phyloP scores from a whole-genome alignment of 345 rosid genomes.

The Lagerstroemia speciosa region DNA sequence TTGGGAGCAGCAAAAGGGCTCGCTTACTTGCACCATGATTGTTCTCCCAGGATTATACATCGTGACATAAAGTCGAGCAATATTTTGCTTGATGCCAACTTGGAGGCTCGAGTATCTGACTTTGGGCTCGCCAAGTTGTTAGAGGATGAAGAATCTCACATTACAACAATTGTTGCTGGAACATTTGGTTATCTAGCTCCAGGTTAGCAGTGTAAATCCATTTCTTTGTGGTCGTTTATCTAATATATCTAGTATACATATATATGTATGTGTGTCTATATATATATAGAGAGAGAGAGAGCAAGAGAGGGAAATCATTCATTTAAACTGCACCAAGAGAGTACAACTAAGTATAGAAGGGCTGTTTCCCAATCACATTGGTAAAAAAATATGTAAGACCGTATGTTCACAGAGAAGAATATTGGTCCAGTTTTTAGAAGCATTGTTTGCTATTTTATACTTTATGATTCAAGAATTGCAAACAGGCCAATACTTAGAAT shows the following conservation, averaged over 20 bases:
- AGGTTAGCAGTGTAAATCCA: conserved; percentile 33
- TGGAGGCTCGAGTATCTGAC: conserved; percentile 96
- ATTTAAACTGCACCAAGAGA: background rate
- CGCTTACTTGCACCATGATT: conserved; percentile 95
- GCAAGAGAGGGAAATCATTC: background rate
- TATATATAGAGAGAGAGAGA: too few species aligned
- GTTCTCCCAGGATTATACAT: conserved; percentile 97
- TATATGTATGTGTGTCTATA: too few species aligned
- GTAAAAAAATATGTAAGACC: background rate
- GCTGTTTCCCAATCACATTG: background rate
- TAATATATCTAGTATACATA: too few species aligned
- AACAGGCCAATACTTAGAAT: background rate
- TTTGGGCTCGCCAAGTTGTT: conserved; percentile 96
- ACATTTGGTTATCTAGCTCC: conserved; percentile 99
- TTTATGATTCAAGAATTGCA: background rate
- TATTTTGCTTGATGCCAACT: conserved; percentile 90
- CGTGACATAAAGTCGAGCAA: conserved; percentile 98
- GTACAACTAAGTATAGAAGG: background rate
- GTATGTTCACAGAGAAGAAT: background rate
- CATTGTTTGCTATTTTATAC: too few species aligned
- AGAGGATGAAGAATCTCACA: conserved; percentile 95
- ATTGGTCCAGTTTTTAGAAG: background rate
- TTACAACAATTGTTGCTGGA: conserved; percentile 97
- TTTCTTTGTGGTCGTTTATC: background rate
- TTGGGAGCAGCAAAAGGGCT: conserved; percentile 97